phyloP scores from a whole-genome alignment of 768 basidiomycete genomes.

The Pulveroboletus frians region DNA sequence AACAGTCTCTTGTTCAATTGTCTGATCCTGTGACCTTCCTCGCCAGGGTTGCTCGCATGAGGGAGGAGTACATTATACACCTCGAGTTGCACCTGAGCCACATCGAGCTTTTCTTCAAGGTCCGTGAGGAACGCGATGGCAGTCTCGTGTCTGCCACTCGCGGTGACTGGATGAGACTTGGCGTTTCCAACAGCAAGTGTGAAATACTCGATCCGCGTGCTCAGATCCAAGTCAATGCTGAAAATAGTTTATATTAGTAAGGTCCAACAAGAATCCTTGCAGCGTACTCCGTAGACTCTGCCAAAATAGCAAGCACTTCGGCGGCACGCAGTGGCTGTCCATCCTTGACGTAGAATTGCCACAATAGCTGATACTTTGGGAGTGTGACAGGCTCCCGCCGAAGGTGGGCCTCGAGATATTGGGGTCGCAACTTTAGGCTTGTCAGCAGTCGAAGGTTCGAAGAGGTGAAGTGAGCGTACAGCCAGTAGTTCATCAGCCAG shows the following conservation, averaged over 20 bases:
- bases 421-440: slow-evolving; percentile 64
- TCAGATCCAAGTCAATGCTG: slow-evolving; percentile 65
- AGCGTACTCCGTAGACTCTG: slow-evolving; percentile 77
- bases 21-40: slow-evolving; percentile 58
- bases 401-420: slow-evolving; percentile 86
- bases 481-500: slow-evolving; percentile 87
- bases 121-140: slow-evolving; percentile 95
- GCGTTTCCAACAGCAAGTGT: slow-evolving; percentile 94
- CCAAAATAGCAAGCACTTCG: slow-evolving; percentile 73
- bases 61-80: slow-evolving; percentile 65
- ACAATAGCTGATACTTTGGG: slow-evolving; percentile 82
- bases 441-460: slow-evolving; percentile 9
- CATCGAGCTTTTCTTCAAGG: slow-evolving; percentile 94
- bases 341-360: slow-evolving; percentile 96
- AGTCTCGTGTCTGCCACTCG: slow-evolving; percentile 72
- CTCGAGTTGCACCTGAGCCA: slow-evolving; percentile 95
- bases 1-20: slow-evolving; percentile 57
- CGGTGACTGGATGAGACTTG: slow-evolving; percentile 85
- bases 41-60: slow-evolving; percentile 55
- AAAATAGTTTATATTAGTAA: slow-evolving; percentile 1
- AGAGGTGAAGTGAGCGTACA: slow-evolving; percentile 41
- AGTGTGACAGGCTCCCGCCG: slow-evolving; percentile 73
- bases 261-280: neutral
- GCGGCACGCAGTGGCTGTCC: slow-evolving; percentile 85
- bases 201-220: slow-evolving; percentile 81